Evolutionary conservation across 2,329 filamentous ascomycete genomes (phyloP).

Genomic region (Knoxdaviesia capensis): DNA sequence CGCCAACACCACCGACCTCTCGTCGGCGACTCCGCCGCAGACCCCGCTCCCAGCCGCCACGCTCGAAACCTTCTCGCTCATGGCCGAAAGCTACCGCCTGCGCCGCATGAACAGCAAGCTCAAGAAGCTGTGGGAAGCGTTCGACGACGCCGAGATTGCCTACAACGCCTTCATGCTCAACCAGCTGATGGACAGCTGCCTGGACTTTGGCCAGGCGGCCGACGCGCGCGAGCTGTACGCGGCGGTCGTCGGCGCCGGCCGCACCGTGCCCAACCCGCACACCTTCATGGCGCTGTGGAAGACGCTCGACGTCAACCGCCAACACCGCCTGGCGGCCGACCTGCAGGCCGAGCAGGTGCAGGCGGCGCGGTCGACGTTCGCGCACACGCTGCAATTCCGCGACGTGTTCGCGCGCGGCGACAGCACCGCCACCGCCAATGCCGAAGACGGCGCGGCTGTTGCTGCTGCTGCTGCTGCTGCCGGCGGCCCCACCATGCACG

Average conservation of each 20-base stretch:
- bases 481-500: conserved; percentile 13
- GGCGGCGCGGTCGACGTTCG: conserved; percentile 22
- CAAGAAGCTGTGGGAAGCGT: conserved; percentile 38
- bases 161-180: conserved; percentile 63
- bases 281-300: conserved; percentile 52
- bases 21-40: conserved; percentile 1
- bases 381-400: conserved; percentile 26
- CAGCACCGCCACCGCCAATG: conserved; percentile 9
- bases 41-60: conserved; percentile 34
- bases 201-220: conserved; percentile 34
- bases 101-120: conserved; percentile 37
- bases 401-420: conserved; percentile 17
- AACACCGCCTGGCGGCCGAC: conserved; percentile 14
- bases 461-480: no score
- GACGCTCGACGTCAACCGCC: conserved; percentile 29
- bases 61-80: conserved; percentile 57
- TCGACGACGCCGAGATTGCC: conserved; percentile 40
- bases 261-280: conserved; percentile 40
- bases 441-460: no score
- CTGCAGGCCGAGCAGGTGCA: conserved; percentile 12
- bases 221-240: conserved; percentile 35
- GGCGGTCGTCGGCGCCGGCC: conserved; percentile 25
- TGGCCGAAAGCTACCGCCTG: conserved; percentile 51
- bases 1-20: conserved; percentile 5
- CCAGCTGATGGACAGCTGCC: conserved; percentile 48